Percentiles rank a stretch among this genome's conserved stretches.
Evolutionary conservation across 2,329 filamentous ascomycete genomes (phyloP).

Genomic region (Parastagonospora nodorum): DNA sequence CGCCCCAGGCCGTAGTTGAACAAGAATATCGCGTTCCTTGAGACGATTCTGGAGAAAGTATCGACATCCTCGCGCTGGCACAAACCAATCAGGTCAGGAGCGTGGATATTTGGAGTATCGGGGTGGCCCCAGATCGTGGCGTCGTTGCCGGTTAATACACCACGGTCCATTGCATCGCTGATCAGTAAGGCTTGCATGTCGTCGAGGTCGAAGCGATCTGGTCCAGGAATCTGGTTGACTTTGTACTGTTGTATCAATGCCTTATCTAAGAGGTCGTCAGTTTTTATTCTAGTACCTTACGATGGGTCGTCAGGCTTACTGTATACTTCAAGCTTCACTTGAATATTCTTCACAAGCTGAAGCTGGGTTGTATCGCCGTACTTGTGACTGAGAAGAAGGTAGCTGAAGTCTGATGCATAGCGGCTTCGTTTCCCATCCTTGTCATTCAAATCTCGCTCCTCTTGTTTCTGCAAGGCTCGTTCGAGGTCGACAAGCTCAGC

Average conservation of each 20-base stretch:
- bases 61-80: background rate
- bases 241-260: background rate
- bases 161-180: background rate
- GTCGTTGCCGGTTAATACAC: too few species aligned
- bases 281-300: background rate
- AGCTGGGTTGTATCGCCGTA: background rate
- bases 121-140: too few species aligned
- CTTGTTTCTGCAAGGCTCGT: background rate
- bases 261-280: background rate
- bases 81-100: background rate
- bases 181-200: background rate
- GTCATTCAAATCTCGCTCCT: background rate
- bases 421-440: background rate
- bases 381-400: background rate
- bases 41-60: background rate
- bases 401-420: background rate
- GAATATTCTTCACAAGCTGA: background rate
- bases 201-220: background rate
- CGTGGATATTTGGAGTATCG: background rate
- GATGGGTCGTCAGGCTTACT: background rate
- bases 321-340: background rate
- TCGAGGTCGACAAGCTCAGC: slow-evolving; percentile 5
- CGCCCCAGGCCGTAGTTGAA: background rate
- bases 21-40: background rate
- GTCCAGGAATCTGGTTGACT: background rate